Base-by-base conservation (phyloP, 768 basidiomycete genomes). In the Leccinum fibrillosum region DNA sequence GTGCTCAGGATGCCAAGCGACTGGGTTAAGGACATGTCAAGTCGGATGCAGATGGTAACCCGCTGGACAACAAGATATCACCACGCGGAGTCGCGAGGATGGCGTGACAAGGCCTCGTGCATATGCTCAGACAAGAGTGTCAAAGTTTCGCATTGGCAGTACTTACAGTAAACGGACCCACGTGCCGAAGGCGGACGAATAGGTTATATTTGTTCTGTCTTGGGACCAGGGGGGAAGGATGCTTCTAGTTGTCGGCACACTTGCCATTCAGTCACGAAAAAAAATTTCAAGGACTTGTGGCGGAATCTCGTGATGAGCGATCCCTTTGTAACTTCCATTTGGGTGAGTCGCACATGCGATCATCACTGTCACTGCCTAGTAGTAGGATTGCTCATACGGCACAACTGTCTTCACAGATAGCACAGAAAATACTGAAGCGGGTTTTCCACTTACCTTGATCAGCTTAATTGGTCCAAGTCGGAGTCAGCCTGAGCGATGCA, bases 11-110 rank as follows among this genome's bases (percentile, higher is more conserved):
- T 2, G 7, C 5, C 15, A 12, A 45, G 10, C 13, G 52, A 5
- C 21, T 52, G 49, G 5, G 35, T 7, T 5, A 63, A 10, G 48
- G 49, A 5, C 49, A 37, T 42, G 37, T 28, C 45, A 48, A 48
- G 13, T 23, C 25, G 25, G 9, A 26, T 13, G 25, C 26, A 25
- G 3, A 48, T 8, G 15, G 23, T 25, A 48, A 48, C 23, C 47
- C 4, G 47, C 12, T 48, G 23, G 23, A 58, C 47, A 59, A 44
- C 9, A 21, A 53, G 55, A 49, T 30, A 69, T 60, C 60, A 64
- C 63, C 34, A 56, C 52, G n/a, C 58, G 58, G 34, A 58, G 60
- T 39, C 57, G 57, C 49, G 23, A 26, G 34, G 51, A 58, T 56
- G 59, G 58, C 13, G 49, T 63, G 57, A 69, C 26, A 51, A 63